A percentile compares a stretch with the other conserved stretches of the same genome.
Evolutionary conservation across 805 yeast species (phyloP).

Genomic region (Candida maesae): DNA sequence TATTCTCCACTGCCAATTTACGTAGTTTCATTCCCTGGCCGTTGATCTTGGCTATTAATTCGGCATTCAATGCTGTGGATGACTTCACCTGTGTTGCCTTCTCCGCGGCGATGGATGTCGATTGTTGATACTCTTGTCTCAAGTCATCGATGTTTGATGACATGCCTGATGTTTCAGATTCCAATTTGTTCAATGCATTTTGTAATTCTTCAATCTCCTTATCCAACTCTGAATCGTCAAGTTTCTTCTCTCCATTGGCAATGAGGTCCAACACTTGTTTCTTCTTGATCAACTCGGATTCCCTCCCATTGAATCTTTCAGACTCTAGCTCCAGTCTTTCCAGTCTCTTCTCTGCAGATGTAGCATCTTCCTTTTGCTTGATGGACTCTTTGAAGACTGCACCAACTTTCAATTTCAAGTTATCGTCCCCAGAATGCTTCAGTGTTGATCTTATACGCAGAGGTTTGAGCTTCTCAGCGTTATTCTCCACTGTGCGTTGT

Average conservation of each 20-base stretch:
- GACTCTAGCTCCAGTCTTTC: conserved; percentile 22
- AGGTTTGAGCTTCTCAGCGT: conserved; percentile 21
- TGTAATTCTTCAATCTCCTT: conserved; percentile 26
- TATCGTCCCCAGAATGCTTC: conserved; percentile 39
- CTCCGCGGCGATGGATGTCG: conserved; percentile 47
- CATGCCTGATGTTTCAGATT: background rate
- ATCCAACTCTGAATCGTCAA: conserved; percentile 31
- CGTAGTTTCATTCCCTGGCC: conserved; percentile 34
- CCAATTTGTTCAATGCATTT: conserved; percentile 12
- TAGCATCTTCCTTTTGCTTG: conserved; percentile 18
- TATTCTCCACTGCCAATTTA: conserved; percentile 11
- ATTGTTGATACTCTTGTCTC: conserved; percentile 40
- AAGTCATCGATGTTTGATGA: conserved; percentile 15
- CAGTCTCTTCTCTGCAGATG: conserved; percentile 16
- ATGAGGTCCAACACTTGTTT: conserved; percentile 3
- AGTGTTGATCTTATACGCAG: conserved; percentile 36
- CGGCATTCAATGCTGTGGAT: conserved; percentile 17
- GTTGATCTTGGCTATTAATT: conserved; percentile 28
- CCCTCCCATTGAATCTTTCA: conserved; percentile 15
- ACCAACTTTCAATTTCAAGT: conserved; percentile 37
- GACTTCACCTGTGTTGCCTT: conserved; percentile 9
- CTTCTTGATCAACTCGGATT: conserved; percentile 6
- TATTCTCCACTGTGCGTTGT: conserved; percentile 22
- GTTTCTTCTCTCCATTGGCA: conserved; percentile 20
- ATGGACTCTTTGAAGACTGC: conserved; percentile 32